phyloP scores from a whole-genome alignment of 441 rosid genomes.

The Brassica balearica region DNA sequence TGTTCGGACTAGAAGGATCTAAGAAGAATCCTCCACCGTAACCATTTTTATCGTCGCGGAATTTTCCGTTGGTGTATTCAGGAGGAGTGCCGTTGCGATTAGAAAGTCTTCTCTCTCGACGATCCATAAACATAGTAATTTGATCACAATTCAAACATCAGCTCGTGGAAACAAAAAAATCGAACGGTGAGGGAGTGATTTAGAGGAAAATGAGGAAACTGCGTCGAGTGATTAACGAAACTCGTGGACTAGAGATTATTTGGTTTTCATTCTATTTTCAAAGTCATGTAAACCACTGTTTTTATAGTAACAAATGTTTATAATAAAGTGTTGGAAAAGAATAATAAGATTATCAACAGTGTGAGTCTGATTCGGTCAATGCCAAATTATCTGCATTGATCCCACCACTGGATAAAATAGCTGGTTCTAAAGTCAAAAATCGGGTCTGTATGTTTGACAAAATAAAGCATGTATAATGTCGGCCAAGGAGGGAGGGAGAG shows the following conservation, averaged over 20 bases:
- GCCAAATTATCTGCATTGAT: not conserved
- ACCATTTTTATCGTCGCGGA: constrained; percentile 9
- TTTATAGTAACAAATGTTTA: not conserved
- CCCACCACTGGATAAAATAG: not conserved
- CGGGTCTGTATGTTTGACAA: constrained; percentile 33
- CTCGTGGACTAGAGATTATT: constrained; percentile 26
- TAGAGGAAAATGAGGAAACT: not conserved
- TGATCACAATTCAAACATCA: constrained; percentile 25
- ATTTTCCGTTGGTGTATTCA: constrained; percentile 43
- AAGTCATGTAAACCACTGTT: too few relatives aligned
- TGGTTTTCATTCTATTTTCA: too few relatives aligned
- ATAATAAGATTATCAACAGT: not conserved
- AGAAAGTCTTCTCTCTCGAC: constrained; percentile 43
- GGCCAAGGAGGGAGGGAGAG: constrained; percentile 8
- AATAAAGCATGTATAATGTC: constrained; percentile 19
- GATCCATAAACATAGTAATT: constrained; percentile 41
- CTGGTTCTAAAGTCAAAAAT: constrained; percentile 22
- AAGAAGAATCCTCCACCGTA: too few relatives aligned
- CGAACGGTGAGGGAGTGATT: constrained; percentile 6
- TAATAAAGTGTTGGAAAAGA: too few relatives aligned
- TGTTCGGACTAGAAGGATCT: not conserved
- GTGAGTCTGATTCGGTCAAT: constrained; percentile 1
- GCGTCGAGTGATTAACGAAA: not conserved
- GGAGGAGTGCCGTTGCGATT: constrained; percentile 39
- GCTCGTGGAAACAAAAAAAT: not conserved